These are phyloP conservation scores for Eurotiales sp. DNA, from an alignment of 2,329 filamentous ascomycete genomes.

Conservation along the genomic window DNA sequence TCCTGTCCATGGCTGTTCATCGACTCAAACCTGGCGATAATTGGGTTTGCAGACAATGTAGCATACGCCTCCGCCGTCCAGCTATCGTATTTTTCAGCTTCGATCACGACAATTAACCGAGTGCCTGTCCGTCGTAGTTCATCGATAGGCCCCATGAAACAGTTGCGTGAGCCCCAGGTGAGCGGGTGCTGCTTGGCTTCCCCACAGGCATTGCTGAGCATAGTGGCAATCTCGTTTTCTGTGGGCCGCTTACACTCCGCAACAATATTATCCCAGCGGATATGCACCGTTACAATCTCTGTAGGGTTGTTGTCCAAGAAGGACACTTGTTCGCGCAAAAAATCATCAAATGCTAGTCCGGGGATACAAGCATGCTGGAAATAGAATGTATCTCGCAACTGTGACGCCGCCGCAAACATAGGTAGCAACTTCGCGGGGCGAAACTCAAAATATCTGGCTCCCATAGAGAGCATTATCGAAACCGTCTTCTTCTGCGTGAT, in stretches of 20 bases:
- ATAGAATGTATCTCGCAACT: slow-evolving; percentile 46
- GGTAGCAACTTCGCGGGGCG: slow-evolving; percentile 48
- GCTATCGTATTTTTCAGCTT: slow-evolving; percentile 38
- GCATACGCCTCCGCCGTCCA: slow-evolving; percentile 42
- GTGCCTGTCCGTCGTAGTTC: slow-evolving; percentile 33
- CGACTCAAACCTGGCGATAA: slow-evolving; percentile 35
- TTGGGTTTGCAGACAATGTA: slow-evolving; percentile 37
- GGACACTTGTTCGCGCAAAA: slow-evolving; percentile 39
- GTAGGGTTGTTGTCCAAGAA: slow-evolving; percentile 42
- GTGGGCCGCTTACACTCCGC: slow-evolving; percentile 43
- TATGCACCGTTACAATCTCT: slow-evolving; percentile 50
- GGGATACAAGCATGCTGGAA: slow-evolving; percentile 52
- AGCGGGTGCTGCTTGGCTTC: slow-evolving; percentile 23
- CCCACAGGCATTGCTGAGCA: slow-evolving; percentile 32
- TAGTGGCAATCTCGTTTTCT: slow-evolving; percentile 35
- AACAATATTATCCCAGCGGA: slow-evolving; percentile 50
- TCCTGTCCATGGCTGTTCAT: slow-evolving; percentile 30
- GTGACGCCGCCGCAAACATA: slow-evolving; percentile 32
- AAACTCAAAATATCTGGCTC: slow-evolving; percentile 53
- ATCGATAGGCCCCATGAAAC: slow-evolving; percentile 21
- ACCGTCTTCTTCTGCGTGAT: slow-evolving; percentile 52
- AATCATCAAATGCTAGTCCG: slow-evolving; percentile 46
- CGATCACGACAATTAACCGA: slow-evolving; percentile 37
- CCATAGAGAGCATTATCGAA: slow-evolving; percentile 43
- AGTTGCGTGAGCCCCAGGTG: slow-evolving; percentile 32